These are phyloP conservation scores for Physcomitrellopsis africana DNA, from an alignment of 225 moss, liverwort and hornwort genomes.

Conservation along the genomic window DNA sequence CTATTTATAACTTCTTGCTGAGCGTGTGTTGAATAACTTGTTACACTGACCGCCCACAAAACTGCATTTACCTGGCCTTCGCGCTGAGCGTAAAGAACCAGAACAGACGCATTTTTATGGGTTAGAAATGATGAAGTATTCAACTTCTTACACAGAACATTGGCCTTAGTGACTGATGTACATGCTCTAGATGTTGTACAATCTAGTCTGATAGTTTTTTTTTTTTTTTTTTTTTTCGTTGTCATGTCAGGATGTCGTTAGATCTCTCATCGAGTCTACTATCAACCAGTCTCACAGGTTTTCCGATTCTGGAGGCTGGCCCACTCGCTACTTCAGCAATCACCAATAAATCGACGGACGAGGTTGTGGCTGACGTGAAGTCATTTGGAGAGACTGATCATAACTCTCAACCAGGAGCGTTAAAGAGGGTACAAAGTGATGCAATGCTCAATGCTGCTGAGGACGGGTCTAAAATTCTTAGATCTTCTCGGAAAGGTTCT, in stretches of 20 bases:
- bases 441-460: constrained; percentile 75
- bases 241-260: constrained; percentile 80
- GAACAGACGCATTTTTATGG: constrained; percentile 6
- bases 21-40: background rate
- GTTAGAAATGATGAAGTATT: constrained; percentile 5
- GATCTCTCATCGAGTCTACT: constrained; percentile 74
- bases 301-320: constrained; percentile 46
- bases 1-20: background rate
- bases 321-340: constrained; percentile 54
- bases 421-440: constrained; percentile 93
- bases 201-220: constrained; percentile 14
- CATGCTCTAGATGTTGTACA: background rate
- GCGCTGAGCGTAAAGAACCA: constrained; percentile 5
- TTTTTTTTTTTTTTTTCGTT: background rate
- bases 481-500: constrained; percentile 50
- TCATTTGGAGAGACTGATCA: constrained; percentile 57
- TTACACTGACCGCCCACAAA: background rate
- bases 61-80: too few species aligned
- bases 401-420: constrained; percentile 33
- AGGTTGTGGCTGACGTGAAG: constrained; percentile 61
- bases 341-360: constrained; percentile 48
- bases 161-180: constrained; percentile 16
- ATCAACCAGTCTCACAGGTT: constrained; percentile 53
- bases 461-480: constrained; percentile 60
- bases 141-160: constrained; percentile 3